Base-by-base conservation (phyloP, 2,329 filamentous ascomycete genomes). In the Colletotrichum tofieldiae region DNA sequence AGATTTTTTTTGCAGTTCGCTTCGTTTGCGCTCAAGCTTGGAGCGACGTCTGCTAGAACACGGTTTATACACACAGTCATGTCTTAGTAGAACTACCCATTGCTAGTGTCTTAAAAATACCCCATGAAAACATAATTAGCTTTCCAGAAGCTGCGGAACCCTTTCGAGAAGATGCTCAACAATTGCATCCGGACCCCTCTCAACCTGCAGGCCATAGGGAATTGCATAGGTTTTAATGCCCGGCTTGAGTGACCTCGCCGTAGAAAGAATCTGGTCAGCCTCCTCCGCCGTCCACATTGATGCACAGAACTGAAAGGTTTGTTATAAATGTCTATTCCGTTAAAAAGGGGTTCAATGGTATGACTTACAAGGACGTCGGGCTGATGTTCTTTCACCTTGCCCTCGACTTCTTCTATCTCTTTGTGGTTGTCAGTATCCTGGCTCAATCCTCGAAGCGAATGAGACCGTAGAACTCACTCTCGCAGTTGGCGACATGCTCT, bases 401-500 rank as follows among this genome's bases (percentile, higher is more conserved):
- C 76, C 56, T 84, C 84, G 5, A 92, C 89, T 75, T 89, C 85
- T 70, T 88, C 87, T 55, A 90, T 89, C 54, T 77, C 86, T 88
- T 1, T n/a, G n/a, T 23, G 56, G 12, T 29, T 45, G n/a, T 71
- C 66, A 73, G 71, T 23, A 37, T 11, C 7, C 16, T 11, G 29
- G 3, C 9, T 29, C 35, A 3, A 14, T 9, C 14, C 45, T 20
- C 8, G 11, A 12, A 11, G 52, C 51, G 54, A 65, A n/a, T 14
- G 20, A 23, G 69, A 29, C 49, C 29, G 45, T 23, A 18, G 45
- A 3, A 79, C 85, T 75, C 80, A 92, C 90, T 88, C 52, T 89
- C 86, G 76, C 86, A 89, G 78, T 93, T 93, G 45, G 84, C 90
- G 32, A 88, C 85, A 77, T 93, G 85, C 47, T 87, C 82, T 75